Base-by-base conservation (phyloP, 306 rosid genomes). In the Quercus aquifolioides region DNA sequence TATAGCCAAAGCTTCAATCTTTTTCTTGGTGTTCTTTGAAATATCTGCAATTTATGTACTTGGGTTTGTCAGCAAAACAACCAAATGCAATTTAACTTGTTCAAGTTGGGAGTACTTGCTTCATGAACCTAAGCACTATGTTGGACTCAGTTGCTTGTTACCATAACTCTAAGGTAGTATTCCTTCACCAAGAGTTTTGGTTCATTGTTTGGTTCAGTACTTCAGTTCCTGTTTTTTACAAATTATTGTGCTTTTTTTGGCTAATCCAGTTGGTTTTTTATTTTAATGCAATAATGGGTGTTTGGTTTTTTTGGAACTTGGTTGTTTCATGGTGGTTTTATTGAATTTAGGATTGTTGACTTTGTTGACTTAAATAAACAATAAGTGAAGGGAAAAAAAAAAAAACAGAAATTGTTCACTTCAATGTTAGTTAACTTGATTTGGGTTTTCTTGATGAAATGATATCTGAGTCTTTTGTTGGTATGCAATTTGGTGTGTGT, bases 141-240 rank as follows among this genome's bases (percentile, higher is more conserved):
- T 78, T 88, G 78, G 96, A 91, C 59, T 81, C 96, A 14, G 20
- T 91, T 68, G 79, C 89, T 81, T 88, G 79, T 81, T 88, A 86
- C 71, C 96, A 76, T 38, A 87, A 84, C 88, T 88, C 82, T 56
- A 90, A 95, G 98, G 99, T 92, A 79, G 26, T 9, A n/a, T 60
- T 28, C 69, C 69, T 46, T 67, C 54, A 17, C 17, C 41, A 38
- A 6, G 14, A 63, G 75, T 49, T 35, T 43, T 23, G 25, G 49
- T 12, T 71, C 9, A 3, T 71, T 49, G 3, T 8, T 71, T 56
- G 12, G 19, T 56, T 62, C 14, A 14, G 38, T 63, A 26, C 67
- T 56, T 62, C 10, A 63, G n/a, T 28, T 63, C 71, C 10, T 1
- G 13, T 20, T 74, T 8, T 41, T 41, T n/a, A 14, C 5, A 19